A percentile compares a stretch with the other conserved stretches of the same genome.
Conservation (phyloP, 768 basidiomycete species). For the Termitomyces sp. region DNA sequence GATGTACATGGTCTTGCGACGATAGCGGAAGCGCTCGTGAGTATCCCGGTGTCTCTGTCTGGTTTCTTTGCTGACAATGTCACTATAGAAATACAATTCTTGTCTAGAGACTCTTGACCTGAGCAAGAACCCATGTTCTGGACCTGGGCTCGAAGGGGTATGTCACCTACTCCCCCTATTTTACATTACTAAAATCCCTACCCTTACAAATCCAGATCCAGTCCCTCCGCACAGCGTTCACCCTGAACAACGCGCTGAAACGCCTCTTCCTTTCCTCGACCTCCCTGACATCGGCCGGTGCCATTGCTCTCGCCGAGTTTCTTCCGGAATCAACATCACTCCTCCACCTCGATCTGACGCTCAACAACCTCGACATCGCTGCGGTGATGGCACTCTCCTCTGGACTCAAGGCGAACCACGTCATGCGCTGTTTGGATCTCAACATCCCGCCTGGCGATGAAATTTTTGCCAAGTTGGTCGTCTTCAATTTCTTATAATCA, state of each 20-base stretch:
- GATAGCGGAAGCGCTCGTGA: constrained; percentile 86
- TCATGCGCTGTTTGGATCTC: constrained; percentile 90
- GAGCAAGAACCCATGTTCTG: constrained; percentile 90
- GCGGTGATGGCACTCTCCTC: constrained; percentile 91
- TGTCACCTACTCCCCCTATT: constrained; percentile 24
- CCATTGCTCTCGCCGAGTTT: constrained; percentile 95
- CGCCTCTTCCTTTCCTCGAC: constrained; percentile 90
- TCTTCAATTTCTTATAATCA: background rate
- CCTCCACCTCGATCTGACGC: constrained; percentile 88
- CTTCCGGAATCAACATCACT: constrained; percentile 86
- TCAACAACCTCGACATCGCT: constrained; percentile 81
- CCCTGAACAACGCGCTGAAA: constrained; percentile 87
- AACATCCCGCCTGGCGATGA: constrained; percentile 88
- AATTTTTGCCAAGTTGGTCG: constrained; percentile 63
- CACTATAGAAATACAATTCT: constrained; percentile 85
- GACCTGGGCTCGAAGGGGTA: constrained; percentile 89
- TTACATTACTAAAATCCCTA: background rate
- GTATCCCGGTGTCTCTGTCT: constrained; percentile 23
- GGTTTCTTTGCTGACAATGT: background rate
- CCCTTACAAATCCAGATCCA: constrained; percentile 53
- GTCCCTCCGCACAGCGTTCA: constrained; percentile 90
- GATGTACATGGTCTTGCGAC: constrained; percentile 72
- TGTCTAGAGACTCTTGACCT: constrained; percentile 92
- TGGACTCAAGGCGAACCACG: constrained; percentile 79
- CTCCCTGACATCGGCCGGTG: constrained; percentile 74